phyloP scores from a whole-genome alignment of 169 alveolate species.

The Plasmodium yoelii region DNA sequence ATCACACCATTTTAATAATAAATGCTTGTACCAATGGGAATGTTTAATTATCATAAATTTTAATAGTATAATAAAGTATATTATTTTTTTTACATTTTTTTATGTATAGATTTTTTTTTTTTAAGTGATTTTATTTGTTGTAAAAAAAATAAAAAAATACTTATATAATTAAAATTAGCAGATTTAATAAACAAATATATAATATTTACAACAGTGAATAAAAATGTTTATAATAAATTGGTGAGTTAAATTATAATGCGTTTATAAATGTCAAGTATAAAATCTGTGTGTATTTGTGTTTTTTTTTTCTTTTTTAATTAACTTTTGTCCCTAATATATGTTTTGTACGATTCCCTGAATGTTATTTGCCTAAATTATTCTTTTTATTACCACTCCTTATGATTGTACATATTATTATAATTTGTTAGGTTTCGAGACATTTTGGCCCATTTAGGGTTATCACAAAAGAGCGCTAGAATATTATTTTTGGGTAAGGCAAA shows the following conservation, averaged over 20 bases:
- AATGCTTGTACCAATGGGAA: slow-evolving; percentile 4
- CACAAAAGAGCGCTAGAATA: slow-evolving; percentile 93
- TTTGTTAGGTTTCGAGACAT: slow-evolving; percentile 91
- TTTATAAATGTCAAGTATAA: background rate
- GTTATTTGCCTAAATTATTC: background rate
- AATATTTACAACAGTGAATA: slow-evolving; percentile 32
- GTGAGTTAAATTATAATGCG: slow-evolving; percentile 52
- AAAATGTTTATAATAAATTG: slow-evolving; percentile 86
- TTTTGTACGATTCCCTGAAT: background rate
- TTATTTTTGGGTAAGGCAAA: slow-evolving; percentile 88
- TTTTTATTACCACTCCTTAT: background rate
- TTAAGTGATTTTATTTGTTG: slow-evolving; percentile 39
- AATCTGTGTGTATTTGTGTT: background rate
- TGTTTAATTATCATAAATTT: background rate
- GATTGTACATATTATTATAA: background rate
- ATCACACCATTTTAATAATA: background rate
- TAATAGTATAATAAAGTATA: background rate
- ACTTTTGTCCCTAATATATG: background rate
- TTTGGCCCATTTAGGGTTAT: slow-evolving; percentile 91
- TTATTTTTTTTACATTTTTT: background rate
- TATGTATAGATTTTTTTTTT: slow-evolving; percentile 23
- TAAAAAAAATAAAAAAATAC: slow-evolving; percentile 6
- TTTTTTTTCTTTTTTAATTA: background rate
- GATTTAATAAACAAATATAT: slow-evolving; percentile 4
- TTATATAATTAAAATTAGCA: background rate